Base-by-base conservation (phyloP, 495 filamentous ascomycete species). In the Extremus antarcticus region DNA sequence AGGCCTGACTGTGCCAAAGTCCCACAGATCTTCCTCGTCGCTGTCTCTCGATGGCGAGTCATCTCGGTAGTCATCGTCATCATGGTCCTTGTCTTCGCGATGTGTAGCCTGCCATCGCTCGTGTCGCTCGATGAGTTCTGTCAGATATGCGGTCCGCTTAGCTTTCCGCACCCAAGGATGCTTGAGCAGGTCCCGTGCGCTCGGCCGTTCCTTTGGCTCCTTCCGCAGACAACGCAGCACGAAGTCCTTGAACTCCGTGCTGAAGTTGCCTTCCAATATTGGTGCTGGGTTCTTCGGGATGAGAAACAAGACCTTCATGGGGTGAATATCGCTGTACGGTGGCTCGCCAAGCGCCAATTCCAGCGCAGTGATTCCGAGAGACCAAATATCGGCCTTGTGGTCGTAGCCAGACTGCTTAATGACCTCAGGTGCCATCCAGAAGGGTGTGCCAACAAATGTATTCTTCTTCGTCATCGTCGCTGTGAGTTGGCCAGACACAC, bases 401-500 rank as follows among this genome's bases (percentile, higher is more conserved):
- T 96, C 91, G 70, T 98, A 98, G 40, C 92, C 92, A 50, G 88
- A 92, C 66, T 95, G 90, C 73, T 95, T 95, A 69, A 98, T 98
- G 25, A 98, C 92, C 68, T 98, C 92, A 9, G 92, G 92, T 3
- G 92, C 92, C 92, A 98, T 98, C 92, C 92, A 98, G 70, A 96
- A 98, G 0, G 92, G 92, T 1, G 92, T 97, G 15, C 92, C 92
- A 21, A 98, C 92, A 66, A 98, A 98, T 0, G 92, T 98, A 65
- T 97, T 98, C 70, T 95, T 95, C 72, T 96, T 95, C 22, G 94
- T 95, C 87, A 96, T 97, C n/a, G 92, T 96, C 1, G 89, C 88
- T 21, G 91, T 90, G n/a, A 98, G 76, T 65, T 98, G 92, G 15
- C 91, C 90, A 21, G 91, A 95, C 16, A 98, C 92, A 43, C 92